Conservation (phyloP, 805 yeast species). For the Grigorovia humatica region DNA sequence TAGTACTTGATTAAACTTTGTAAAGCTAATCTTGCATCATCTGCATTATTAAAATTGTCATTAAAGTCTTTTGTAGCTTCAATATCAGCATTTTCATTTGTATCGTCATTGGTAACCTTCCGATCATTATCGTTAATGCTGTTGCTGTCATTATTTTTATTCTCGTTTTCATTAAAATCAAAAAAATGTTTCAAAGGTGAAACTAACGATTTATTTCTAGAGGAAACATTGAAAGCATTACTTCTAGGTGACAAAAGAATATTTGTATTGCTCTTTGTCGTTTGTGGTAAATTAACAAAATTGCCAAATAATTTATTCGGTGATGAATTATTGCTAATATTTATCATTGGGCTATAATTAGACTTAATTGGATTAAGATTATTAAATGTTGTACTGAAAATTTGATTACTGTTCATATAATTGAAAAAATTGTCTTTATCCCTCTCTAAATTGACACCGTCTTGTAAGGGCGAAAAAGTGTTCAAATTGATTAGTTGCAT, state of each 20-base stretch:
- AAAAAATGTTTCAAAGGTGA: not conserved
- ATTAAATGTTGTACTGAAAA: not conserved
- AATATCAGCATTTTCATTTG: too few relatives aligned
- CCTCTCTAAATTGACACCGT: not conserved
- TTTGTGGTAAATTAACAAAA: not conserved
- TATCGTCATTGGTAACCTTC: not conserved
- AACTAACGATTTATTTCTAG: not conserved
- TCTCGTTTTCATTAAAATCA: not conserved
- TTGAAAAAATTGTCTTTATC: not conserved
- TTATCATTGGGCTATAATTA: not conserved
- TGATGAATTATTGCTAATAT: not conserved
- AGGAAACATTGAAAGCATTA: not conserved
- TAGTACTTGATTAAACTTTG: constrained; percentile 19
- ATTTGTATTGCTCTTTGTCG: not conserved
- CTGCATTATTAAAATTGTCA: constrained; percentile 4
- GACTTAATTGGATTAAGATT: not conserved
- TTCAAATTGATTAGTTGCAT: not conserved
- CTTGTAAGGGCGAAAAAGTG: not conserved
- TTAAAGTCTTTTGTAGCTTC: not conserved
- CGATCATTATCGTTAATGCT: not conserved
- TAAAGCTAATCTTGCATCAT: constrained; percentile 26
- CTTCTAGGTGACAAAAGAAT: not conserved
- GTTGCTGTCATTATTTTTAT: not conserved
- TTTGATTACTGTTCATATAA: not conserved
- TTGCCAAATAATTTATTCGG: not conserved